phyloP scores from a whole-genome alignment of 2,329 filamentous ascomycete species.

The Diaporthe caulivora region DNA sequence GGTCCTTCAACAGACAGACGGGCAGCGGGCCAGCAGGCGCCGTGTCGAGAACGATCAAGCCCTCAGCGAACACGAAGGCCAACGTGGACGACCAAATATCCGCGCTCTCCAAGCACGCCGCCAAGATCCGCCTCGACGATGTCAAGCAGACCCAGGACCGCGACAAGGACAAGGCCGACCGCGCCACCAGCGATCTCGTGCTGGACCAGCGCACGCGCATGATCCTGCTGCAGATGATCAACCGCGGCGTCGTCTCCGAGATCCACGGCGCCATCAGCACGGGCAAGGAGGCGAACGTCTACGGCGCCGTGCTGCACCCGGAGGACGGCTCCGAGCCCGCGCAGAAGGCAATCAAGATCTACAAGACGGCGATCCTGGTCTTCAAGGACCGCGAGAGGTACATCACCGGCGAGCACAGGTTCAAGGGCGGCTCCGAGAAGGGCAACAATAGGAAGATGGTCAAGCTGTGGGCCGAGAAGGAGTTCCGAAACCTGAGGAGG shows the following conservation, averaged over 20 bases:
- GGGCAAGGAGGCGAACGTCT: conserved; percentile 98
- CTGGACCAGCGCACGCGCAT: conserved; percentile 94
- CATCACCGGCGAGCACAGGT: conserved; percentile 93
- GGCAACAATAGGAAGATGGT: conserved; percentile 97
- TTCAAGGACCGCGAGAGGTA: conserved; percentile 99
- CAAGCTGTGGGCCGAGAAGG: conserved; percentile 98
- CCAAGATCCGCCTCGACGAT: conserved; percentile 84
- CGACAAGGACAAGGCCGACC: conserved; percentile 89
- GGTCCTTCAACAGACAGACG: conserved; percentile 83
- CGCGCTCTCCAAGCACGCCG: conserved; percentile 85
- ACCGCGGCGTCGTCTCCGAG: conserved; percentile 87
- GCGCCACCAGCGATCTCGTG: conserved; percentile 94
- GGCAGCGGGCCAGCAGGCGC: conserved; percentile 54
- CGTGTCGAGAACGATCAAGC: conserved; percentile 81
- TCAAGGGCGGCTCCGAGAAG: conserved; percentile 92
- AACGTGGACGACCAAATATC: conserved; percentile 90
- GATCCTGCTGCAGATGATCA: conserved; percentile 96
- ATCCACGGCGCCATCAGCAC: conserved; percentile 96
- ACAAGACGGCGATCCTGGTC: conserved; percentile 97
- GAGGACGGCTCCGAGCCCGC: conserved; percentile 66
- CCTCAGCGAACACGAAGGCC: conserved; percentile 81
- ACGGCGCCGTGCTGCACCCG: conserved; percentile 81
- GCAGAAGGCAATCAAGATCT: conserved; percentile 95
- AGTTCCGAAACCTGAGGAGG: conserved; percentile 92
- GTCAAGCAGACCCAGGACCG: conserved; percentile 66